Base-by-base conservation (phyloP, 306 rosid species). In the Dryas drummondii region DNA sequence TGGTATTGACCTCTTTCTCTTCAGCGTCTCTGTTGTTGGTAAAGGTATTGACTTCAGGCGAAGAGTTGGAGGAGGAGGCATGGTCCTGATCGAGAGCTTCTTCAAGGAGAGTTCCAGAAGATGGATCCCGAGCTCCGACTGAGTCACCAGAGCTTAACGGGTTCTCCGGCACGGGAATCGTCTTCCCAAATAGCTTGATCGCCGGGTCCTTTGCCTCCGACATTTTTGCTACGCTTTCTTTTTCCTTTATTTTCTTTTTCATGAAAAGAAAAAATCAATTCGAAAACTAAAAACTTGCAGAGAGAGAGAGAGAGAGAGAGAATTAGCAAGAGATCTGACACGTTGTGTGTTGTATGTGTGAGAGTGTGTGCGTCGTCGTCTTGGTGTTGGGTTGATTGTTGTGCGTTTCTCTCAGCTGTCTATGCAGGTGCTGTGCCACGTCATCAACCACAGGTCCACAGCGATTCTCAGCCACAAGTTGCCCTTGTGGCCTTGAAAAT, bases 101-200 rank as follows among this genome's bases (percentile, higher is more conserved):
- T 5, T 52, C 66, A 58, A 68, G 52, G 55, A 64, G 19, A 55
- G 75, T 40, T n/a, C 41, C 73, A 41, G 12, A n/a, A 53, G 70
- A 48, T 1, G 62, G 49, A 58, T 64, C 63, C 16, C 77, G 81
- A 17, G 82, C 75, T 67, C 70, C 75, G 10, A 50, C 50, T 5
- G 76, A 79, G 26, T 40, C 72, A 7, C 49, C 79, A 55, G 75
- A 63, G 46, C 73, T 48, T 2, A 37, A 37, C 70, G 71, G 54
- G 40, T 57, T 44, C 37, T 81, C 87, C 73, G 83, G 78, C 44
- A 84, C 61, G 45, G 91, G 76, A 72, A 87, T 87, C 80, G 86
- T 87, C 85, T 76, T 87, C 49, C 91, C 91, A 68, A 87, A 87
- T 32, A 87, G 91, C 86, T 84, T 87, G 83, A 87, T 87, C 76